phyloP scores from a whole-genome alignment of 1,284 basidiomycete genomes.

The Ceratobasidium sp. region DNA sequence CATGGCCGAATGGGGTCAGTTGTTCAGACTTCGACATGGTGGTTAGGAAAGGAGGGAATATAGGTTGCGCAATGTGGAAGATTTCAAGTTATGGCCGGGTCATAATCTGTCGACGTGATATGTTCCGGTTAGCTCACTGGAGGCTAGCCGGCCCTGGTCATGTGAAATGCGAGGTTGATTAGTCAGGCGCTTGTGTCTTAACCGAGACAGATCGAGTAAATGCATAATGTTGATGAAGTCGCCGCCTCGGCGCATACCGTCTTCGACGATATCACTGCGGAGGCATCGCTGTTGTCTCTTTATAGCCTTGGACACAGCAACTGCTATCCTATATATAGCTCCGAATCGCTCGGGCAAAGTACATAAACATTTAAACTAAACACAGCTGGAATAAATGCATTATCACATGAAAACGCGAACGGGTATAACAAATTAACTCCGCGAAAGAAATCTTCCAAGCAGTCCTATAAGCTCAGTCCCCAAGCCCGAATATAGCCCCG shows the following conservation, averaged over 20 bases:
- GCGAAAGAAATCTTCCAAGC: not conserved
- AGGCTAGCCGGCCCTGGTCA: constrained; percentile 36
- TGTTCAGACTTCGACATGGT: constrained; percentile 56
- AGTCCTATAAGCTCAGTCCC: constrained; percentile 12
- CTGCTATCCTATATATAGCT: not conserved
- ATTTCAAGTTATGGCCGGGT: constrained; percentile 28
- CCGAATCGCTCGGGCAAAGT: not conserved
- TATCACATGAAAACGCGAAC: not conserved
- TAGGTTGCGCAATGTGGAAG: not conserved
- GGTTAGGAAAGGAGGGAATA: not conserved
- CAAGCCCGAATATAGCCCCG: constrained; percentile 17
- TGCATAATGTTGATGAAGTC: too few species aligned
- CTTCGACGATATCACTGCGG: not conserved
- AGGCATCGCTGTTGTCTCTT: not conserved
- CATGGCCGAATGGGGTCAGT: constrained; percentile 92
- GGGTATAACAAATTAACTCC: constrained; percentile 4
- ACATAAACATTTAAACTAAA: not conserved
- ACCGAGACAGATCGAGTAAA: not conserved
- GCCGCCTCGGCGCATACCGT: too few species aligned
- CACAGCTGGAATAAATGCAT: not conserved
- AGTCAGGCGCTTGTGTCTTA: not conserved
- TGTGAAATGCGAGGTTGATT: constrained; percentile 20
- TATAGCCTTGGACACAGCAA: not conserved
- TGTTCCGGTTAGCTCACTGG: constrained; percentile 25
- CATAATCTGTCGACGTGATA: not conserved